Base-by-base conservation (phyloP, 169 alveolate genomes). In the Plasmodium inui region DNA sequence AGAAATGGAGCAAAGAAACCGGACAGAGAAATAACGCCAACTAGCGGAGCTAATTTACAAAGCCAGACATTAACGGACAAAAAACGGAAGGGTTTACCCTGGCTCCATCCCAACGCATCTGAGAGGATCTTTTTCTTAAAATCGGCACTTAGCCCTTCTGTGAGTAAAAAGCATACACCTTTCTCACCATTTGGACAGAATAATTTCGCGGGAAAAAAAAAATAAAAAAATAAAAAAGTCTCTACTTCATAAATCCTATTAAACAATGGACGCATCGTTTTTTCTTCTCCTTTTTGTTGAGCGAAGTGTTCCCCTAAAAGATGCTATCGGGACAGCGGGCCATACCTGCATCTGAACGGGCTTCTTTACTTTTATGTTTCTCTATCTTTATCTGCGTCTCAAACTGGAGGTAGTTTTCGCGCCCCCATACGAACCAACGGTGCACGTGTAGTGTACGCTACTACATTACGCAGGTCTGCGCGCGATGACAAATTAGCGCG, bases 351-450 rank as follows among this genome's bases (percentile, higher is more conserved):
- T 79, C 50, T 79, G 32, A 10, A 79, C 19, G n/a, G 19, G 70
- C 55, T 44, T 4, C 34, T 37, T 79, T 14, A 41, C 22, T 30
- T 79, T 61, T 37, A 37, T 61, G 30, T 44, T 7, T 79, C 73
- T 34, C 57, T 79, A 7, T 30, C 55, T 44, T 44, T 79, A 22
- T 41, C 32, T 79, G 26, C 72, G 50, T 41, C 30, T 41, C 57
- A 12, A 41, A 28, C n/a, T 41, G 84, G 61, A 28, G 53, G 32
- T 79, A 41, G n/a, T 39, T 79, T 79, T 79, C 50, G 32, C 84
- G 46, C 17, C 57, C 70, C 26, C 32, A 22, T 67, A 28, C 41
- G 76, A 26, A 67, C n/a, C 84, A 79, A 41, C 46, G 41, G 32
- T 79, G 55, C 39, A 41, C 73, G 32, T 7, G 39, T 14, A 79